phyloP scores from a whole-genome alignment of 176 grass and related monocot genomes.

The Alopecurus myosuroides region DNA sequence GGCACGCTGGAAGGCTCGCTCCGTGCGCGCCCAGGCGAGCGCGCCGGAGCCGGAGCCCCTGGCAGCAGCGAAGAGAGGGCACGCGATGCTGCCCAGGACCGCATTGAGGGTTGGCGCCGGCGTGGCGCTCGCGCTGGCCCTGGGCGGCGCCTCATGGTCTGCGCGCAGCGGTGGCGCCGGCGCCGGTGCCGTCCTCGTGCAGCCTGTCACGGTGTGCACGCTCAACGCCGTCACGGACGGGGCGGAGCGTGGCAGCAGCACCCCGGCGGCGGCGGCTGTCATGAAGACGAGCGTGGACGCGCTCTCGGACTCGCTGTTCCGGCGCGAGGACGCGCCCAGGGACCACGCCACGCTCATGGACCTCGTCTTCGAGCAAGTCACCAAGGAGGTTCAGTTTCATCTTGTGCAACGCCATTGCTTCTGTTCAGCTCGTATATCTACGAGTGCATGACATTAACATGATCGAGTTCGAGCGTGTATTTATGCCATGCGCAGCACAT shows the following conservation, averaged over 20 bases:
- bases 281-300: constrained; percentile 38
- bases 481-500: constrained; percentile 8
- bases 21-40: neutral
- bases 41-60: neutral
- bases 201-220: neutral
- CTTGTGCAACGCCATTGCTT: neutral
- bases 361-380: constrained; percentile 61
- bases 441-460: neutral
- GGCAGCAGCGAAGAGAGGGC: neutral
- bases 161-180: constrained; percentile 20
- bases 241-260: neutral
- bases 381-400: constrained; percentile 42
- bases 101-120: constrained; percentile 32
- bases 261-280: neutral
- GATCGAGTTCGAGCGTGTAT: neutral
- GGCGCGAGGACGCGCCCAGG: constrained; percentile 32
- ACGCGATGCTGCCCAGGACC: neutral
- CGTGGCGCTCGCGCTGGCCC: constrained; percentile 27
- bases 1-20: neutral
- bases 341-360: constrained; percentile 48
- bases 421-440: neutral
- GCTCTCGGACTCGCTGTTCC: constrained; percentile 53
- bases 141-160: constrained; percentile 32
- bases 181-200: neutral
- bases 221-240: constrained; percentile 20